Base-by-base conservation (phyloP, 305 asterid genomes). In the Fraxinus greggii region DNA sequence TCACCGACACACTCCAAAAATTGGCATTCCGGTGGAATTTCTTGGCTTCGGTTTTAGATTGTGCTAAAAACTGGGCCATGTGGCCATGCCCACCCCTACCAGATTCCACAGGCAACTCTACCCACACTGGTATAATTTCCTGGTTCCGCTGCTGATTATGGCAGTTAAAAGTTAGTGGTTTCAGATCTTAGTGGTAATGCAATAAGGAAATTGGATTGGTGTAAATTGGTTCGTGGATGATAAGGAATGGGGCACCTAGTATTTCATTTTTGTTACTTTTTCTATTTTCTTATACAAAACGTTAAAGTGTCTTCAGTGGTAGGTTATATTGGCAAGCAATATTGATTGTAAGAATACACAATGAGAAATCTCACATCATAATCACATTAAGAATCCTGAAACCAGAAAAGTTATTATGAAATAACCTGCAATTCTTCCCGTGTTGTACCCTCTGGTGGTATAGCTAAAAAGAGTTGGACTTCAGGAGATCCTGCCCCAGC, bases 401-500 rank as follows among this genome's bases (percentile, higher is more conserved):
- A 70, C 42, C 42, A 76, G 2, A 28, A 9, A 35, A 36, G 36
- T 36, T 21, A 26, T 45, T 8, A 35, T 3, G 15, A 19, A 6
- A 51, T 76, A 78, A 95, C 98, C 97, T 93, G 93, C 86, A 95
- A 89, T 75, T 89, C 94, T 45, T 92, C 94, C 76, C 88, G 90
- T 0, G 93, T 65, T 79, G 87, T 90, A 67, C 98, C 98, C 87
- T 93, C 94, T 2, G 87, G 84, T 26, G 98, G 97, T 76, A 95
- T 88, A 70, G 96, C 95, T 61, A 70, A 85, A 85, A 90, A 89
- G 81, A 95, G 90, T 72, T 89, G 97, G 40, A 89, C 91, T 92
- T 95, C 98, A 21, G 99, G 97, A 80, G 99, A 92, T 83, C 97
- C 99, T 24, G 82, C 83, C 19, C 82, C 88, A 69, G 96, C 91